phyloP scores from a whole-genome alignment of 108 stramenopile genomes.

The Conticribra weissflogii region DNA sequence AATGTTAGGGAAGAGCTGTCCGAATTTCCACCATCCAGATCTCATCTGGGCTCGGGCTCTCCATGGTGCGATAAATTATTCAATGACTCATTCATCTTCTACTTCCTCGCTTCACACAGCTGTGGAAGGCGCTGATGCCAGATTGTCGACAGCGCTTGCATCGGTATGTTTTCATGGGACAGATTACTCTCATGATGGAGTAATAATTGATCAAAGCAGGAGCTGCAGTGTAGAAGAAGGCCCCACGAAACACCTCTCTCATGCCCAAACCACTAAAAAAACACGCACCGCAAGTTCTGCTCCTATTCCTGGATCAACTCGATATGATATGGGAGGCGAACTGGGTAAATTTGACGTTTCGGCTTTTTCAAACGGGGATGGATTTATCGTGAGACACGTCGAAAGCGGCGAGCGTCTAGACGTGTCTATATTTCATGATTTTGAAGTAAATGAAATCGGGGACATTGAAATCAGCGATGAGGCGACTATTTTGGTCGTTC shows the following conservation, averaged over 20 bases:
- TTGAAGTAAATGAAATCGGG: neutral
- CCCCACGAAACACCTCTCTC: constrained; percentile 5
- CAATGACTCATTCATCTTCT: constrained; percentile 47
- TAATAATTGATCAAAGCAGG: constrained; percentile 10
- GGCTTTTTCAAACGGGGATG: constrained; percentile 56
- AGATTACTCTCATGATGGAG: constrained; percentile 51
- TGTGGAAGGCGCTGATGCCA: constrained; percentile 10
- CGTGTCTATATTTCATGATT: constrained; percentile 31
- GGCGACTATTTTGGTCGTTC: constrained; percentile 16
- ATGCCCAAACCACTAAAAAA: constrained; percentile 9
- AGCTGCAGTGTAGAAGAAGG: constrained; percentile 15
- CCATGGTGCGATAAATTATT: constrained; percentile 74
- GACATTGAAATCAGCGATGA: neutral
- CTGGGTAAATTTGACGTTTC: constrained; percentile 69
- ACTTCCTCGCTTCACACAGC: constrained; percentile 1
- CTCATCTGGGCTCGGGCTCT: constrained; percentile 70
- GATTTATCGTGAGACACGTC: constrained; percentile 67
- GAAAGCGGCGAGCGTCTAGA: constrained; percentile 56
- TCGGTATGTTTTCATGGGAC: constrained; percentile 57
- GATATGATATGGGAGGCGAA: constrained; percentile 58
- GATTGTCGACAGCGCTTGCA: constrained; percentile 56
- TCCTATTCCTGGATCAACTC: constrained; percentile 23
- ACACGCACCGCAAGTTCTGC: neutral
- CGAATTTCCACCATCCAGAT: constrained; percentile 65
- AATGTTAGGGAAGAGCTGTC: constrained; percentile 59